A percentile compares a stretch with the other conserved stretches of the same genome.
phyloP scores from a whole-genome alignment of 106 monocot genomes.

The Acanthochlamys bracteata region DNA sequence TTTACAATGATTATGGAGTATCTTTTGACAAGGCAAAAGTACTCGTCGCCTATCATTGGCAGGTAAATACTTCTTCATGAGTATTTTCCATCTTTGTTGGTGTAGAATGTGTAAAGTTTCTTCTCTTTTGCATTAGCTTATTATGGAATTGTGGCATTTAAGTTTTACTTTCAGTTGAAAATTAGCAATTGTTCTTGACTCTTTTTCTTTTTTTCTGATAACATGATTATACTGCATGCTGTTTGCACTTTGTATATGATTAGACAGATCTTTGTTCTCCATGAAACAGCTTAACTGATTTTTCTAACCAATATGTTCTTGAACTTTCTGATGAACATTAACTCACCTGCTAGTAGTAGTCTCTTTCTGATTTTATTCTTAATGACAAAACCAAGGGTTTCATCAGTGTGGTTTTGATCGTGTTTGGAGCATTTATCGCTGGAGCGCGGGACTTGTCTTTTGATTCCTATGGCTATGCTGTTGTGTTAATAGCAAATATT shows the following conservation, averaged over 20 bases:
- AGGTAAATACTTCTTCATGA: conserved; percentile 35
- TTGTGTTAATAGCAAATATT: conserved; percentile 82
- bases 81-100: too few species aligned
- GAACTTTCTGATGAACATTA: background rate
- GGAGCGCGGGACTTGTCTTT: conserved; percentile 84
- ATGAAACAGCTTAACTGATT: too few species aligned
- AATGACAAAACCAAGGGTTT: conserved; percentile 40
- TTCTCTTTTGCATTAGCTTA: too few species aligned
- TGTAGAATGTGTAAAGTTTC: too few species aligned
- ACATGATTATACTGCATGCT: too few species aligned
- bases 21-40: conserved; percentile 69
- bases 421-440: conserved; percentile 95
- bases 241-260: too few species aligned
- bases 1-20: conserved; percentile 93
- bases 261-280: too few species aligned
- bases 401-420: conserved; percentile 72
- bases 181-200: too few species aligned
- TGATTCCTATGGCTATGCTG: conserved; percentile 71
- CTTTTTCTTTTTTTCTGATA: too few species aligned
- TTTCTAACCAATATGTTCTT: background rate
- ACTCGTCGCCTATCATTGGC: conserved; percentile 50
- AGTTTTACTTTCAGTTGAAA: too few species aligned
- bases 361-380: conserved; percentile 32
- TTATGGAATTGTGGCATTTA: too few species aligned
- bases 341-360: background rate